Evolutionary conservation across 2,329 filamentous ascomycete species (phyloP), one percentile per base, ranked within the genome.

Genomic region (Pseudocercospora vitis): DNA sequence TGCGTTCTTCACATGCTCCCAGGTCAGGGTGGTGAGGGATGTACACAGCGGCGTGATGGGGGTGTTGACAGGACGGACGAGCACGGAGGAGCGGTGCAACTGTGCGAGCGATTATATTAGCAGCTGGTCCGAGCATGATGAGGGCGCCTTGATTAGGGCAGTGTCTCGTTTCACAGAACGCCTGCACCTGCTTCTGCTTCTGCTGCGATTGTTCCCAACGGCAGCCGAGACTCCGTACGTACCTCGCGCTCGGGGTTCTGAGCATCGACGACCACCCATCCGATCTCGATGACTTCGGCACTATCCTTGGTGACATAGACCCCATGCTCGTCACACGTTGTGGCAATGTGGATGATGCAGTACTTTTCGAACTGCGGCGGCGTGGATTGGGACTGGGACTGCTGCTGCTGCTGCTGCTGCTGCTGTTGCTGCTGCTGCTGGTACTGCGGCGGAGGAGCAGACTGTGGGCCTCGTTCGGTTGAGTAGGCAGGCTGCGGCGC

Each of bases 291-390:
- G 63, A 99, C 94, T 78, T 99, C 94, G 59, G 94, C 94, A 55
- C 94, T 97, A 76, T 99, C 94, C 77, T 97, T 97, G 56, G 94
- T 99, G 55, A 99, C 94, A 74, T 99, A 99, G 63, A 99, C 94
- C 60, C 94, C 94, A 76, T 99, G 94, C 74, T 99, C 94, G 74
- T 99, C 94, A 76, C 94, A 99, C 65, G 94, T 99, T 29, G 94
- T 99, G 61, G 94, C 94, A 70, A 97, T 92, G 75, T 99, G 94
- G 73, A 97, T 96, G 69, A 99, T 89, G 63, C 96, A 88, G 76
- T 96, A 99, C 73, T 92, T 89, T 78, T 99, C 94, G 75, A 96
- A 70, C 37, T 58, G 56, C 32, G 54, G 58, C 33, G 55, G 53
- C 24, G 57, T 53, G 83, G 76, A 39, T 35, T 54, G 56, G 44